These are phyloP conservation scores for Tetracladium marchalianum DNA, from an alignment of 495 filamentous ascomycete genomes.

Conservation along the genomic window DNA sequence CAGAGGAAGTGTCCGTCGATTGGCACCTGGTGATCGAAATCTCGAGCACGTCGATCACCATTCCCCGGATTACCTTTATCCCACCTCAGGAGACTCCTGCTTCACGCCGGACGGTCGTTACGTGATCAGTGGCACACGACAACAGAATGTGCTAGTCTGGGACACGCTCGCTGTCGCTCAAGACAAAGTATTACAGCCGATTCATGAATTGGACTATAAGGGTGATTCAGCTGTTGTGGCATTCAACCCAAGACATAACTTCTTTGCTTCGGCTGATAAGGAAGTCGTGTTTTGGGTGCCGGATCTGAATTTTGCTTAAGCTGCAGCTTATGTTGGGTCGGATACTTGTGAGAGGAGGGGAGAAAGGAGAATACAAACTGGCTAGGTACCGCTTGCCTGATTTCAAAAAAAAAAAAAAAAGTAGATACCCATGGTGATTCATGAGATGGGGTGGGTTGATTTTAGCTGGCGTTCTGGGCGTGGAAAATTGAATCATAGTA, in stretches of 20 bases:
- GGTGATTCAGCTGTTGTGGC: conserved; percentile 64
- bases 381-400: no score
- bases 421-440: no score
- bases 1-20: conserved; percentile 30
- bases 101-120: conserved; percentile 83
- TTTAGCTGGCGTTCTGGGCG: no score
- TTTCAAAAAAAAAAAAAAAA: no score
- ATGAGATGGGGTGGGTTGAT: no score
- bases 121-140: conserved; percentile 65
- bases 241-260: conserved; percentile 83
- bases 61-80: conserved; percentile 21
- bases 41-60: conserved; percentile 17
- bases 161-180: conserved; percentile 52
- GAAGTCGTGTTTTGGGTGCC: conserved; percentile 89
- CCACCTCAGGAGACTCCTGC: conserved; percentile 68
- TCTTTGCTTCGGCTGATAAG: conserved; percentile 79
- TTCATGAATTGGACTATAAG: conserved; percentile 51
- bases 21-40: conserved; percentile 36
- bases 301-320: conserved; percentile 43
- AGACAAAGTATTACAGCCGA: conserved; percentile 54
- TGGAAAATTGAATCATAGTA: no score
- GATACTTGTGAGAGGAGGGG: no score
- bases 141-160: conserved; percentile 73
- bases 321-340: background rate
- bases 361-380: no score